These are phyloP conservation scores for Pontederia paniculata DNA, from an alignment of 176 grass and related monocot species.

Conservation along the genomic window DNA sequence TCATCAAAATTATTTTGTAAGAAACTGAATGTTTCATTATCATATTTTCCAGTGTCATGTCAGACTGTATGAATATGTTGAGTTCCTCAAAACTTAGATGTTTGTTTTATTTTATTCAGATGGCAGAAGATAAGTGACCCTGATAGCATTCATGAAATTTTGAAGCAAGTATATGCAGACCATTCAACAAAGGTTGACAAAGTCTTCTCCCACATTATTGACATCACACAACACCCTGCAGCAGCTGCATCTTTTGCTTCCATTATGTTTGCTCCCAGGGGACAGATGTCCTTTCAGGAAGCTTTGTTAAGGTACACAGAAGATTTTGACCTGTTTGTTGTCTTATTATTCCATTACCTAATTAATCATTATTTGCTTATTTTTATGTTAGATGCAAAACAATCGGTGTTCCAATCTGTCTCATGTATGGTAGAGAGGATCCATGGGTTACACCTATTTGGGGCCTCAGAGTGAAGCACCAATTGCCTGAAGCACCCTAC, in stretches of 20 bases:
- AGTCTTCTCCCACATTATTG: conserved; percentile 77
- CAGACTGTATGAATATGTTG: conserved; percentile 1
- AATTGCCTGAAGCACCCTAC: conserved; percentile 74
- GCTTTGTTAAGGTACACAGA: conserved; percentile 41
- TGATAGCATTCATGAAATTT: conserved; percentile 58
- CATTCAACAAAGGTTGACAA: conserved; percentile 82
- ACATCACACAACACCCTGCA: conserved; percentile 83
- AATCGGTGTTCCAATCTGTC: conserved; percentile 57
- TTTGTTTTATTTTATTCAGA: conserved; percentile 27
- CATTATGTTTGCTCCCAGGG: conserved; percentile 88
- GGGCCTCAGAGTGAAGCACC: conserved; percentile 68
- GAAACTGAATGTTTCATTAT: not conserved
- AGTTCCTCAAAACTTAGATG: conserved; percentile 1
- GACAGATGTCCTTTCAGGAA: conserved; percentile 70
- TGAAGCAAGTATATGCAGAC: conserved; percentile 95
- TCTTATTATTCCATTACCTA: conserved; percentile 7
- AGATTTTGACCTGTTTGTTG: not conserved
- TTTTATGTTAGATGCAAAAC: conserved; percentile 46
- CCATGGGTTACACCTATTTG: conserved; percentile 90
- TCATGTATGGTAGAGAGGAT: conserved; percentile 97
- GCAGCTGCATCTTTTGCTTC: conserved; percentile 92
- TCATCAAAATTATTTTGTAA: too few species aligned
- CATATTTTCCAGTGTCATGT: not conserved
- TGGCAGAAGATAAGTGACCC: conserved; percentile 95
- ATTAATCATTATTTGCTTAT: conserved; percentile 15